Evolutionary conservation across 306 rosid genomes (phyloP).

Genomic region (Sicyos baderoa): DNA sequence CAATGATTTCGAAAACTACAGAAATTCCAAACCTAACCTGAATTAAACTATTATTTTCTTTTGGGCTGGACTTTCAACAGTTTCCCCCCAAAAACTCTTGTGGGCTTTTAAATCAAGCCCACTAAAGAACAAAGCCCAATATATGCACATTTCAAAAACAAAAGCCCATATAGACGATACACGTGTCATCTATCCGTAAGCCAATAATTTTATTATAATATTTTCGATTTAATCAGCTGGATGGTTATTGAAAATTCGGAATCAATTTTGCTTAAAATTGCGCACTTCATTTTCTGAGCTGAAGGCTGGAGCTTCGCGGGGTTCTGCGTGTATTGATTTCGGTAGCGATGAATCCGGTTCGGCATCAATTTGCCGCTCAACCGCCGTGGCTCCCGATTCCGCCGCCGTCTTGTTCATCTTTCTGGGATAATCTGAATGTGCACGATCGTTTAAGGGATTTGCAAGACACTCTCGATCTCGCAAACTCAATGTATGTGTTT

Average conservation of each 20-base stretch:
- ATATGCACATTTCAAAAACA: too few relatives aligned
- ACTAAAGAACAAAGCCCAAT: background rate
- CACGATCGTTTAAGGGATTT: slow-evolving; percentile 38
- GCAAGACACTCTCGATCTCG: slow-evolving; percentile 58
- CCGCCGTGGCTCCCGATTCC: slow-evolving; percentile 38
- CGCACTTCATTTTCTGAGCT: background rate
- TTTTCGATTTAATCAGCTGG: background rate
- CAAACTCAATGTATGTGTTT: slow-evolving; percentile 49
- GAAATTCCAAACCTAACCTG: too few relatives aligned
- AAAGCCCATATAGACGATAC: background rate
- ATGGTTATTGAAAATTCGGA: too few relatives aligned
- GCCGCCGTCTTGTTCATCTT: slow-evolving; percentile 40
- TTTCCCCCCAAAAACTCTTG: background rate
- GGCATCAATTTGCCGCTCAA: slow-evolving; percentile 30
- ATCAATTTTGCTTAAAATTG: too few relatives aligned
- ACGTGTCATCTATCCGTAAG: background rate
- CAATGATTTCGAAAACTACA: too few relatives aligned
- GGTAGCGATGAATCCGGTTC: slow-evolving; percentile 38
- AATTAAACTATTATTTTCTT: background rate
- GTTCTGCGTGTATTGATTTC: background rate
- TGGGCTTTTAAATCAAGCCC: background rate
- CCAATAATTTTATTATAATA: background rate
- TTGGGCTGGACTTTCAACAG: background rate
- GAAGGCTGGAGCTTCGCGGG: background rate
- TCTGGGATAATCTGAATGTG: slow-evolving; percentile 60